These are phyloP conservation scores for Cyathus striatus DNA, from an alignment of 768 basidiomycete genomes.

Conservation along the genomic window DNA sequence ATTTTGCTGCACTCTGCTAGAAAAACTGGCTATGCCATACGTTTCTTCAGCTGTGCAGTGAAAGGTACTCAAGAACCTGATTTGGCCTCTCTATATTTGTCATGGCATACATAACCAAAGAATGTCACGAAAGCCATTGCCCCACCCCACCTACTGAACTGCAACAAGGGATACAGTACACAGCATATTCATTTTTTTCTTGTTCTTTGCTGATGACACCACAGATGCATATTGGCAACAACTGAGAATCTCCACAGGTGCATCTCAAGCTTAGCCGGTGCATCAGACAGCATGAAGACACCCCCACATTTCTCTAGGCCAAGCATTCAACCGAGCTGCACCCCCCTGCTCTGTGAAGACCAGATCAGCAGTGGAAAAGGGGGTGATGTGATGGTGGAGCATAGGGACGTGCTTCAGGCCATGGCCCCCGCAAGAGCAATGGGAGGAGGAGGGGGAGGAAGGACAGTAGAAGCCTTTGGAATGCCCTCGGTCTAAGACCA, in stretches of 20 bases:
- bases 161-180: no score
- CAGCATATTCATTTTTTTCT: no score
- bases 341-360: constrained; percentile 54
- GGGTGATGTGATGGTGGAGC: constrained; percentile 18
- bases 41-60: no score
- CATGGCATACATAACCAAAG: no score
- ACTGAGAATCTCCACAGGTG: constrained; percentile 64
- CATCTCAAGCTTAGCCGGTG: constrained; percentile 46
- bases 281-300: constrained; percentile 58
- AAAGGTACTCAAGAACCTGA: no score
- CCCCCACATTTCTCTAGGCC: constrained; percentile 45
- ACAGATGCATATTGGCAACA: constrained; percentile 54
- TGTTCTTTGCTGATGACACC: no score
- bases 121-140: no score
- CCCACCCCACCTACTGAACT: no score
- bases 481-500: constrained; percentile 57
- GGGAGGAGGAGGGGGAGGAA: background rate
- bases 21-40: no score
- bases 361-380: constrained; percentile 27
- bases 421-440: constrained; percentile 2
- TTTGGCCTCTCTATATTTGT: no score
- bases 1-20: no score
- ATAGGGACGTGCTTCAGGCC: constrained; percentile 1
- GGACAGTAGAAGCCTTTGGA: constrained; percentile 53
- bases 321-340: constrained; percentile 49